Evolutionary conservation across 2,329 filamentous ascomycete species (phyloP).

Genomic region (Cadophora sp.): DNA sequence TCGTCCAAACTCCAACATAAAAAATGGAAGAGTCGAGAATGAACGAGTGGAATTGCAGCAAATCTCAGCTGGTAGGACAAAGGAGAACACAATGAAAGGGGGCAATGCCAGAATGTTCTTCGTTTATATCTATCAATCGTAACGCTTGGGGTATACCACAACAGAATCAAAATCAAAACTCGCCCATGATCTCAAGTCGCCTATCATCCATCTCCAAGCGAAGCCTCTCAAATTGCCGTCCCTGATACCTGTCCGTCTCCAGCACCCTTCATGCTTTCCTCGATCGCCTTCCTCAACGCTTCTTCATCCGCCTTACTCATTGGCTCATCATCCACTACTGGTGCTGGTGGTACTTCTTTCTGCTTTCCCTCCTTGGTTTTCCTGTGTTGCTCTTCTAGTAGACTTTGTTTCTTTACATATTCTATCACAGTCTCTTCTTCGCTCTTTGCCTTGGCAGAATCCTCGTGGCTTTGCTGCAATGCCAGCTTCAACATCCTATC

Average conservation of each 20-base stretch:
- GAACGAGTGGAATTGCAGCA: background rate
- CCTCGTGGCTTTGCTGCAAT: constrained; percentile 29
- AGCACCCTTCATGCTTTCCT: constrained; percentile 56
- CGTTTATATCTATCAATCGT: constrained; percentile 5
- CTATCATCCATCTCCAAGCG: background rate
- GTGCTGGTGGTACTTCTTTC: constrained; percentile 15
- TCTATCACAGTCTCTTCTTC: constrained; percentile 80
- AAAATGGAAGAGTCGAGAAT: background rate
- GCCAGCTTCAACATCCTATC: constrained; percentile 26
- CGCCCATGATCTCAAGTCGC: background rate
- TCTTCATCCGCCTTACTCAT: constrained; percentile 56
- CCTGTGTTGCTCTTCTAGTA: constrained; percentile 67
- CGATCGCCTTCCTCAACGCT: constrained; percentile 60
- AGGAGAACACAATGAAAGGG: background rate
- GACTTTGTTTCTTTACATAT: constrained; percentile 78
- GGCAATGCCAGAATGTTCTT: constrained; percentile 2
- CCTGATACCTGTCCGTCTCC: constrained; percentile 11
- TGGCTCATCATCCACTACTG: constrained; percentile 13
- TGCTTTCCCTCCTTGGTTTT: constrained; percentile 23
- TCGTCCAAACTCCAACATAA: background rate
- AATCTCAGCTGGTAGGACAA: background rate
- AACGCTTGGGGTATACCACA: constrained; percentile 17
- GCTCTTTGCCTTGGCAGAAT: constrained; percentile 51
- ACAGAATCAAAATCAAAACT: background rate
- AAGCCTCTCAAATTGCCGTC: background rate